Percentiles rank a stretch among this genome's conserved stretches.
phyloP scores from a whole-genome alignment of 2,329 filamentous ascomycete genomes.

The Sarocladium oryzae region DNA sequence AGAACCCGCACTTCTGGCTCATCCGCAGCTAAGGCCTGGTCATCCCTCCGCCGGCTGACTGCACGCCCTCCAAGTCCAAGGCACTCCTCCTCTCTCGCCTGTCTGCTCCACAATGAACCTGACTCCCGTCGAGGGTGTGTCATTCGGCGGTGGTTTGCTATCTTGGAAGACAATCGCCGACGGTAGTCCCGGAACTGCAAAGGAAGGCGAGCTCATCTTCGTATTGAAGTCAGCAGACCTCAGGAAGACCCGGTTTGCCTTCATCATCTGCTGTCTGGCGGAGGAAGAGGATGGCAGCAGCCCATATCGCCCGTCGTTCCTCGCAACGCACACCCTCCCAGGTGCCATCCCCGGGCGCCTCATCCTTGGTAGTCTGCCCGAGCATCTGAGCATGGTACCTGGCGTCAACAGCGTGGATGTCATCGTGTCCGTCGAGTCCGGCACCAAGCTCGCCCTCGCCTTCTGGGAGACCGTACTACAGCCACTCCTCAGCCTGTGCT shows the following conservation, averaged over 20 bases:
- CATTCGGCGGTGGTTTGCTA: slow-evolving; percentile 18
- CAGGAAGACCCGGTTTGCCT: slow-evolving; percentile 6
- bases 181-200: slow-evolving; percentile 16
- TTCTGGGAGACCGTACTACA: slow-evolving; percentile 51
- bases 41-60: too few species aligned
- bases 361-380: slow-evolving; percentile 31
- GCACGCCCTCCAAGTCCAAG: neutral
- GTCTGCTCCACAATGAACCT: neutral
- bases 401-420: slow-evolving; percentile 44
- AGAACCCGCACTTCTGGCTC: too few species aligned
- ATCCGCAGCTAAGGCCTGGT: too few species aligned
- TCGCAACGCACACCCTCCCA: slow-evolving; percentile 27
- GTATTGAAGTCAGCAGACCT: slow-evolving; percentile 14
- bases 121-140: slow-evolving; percentile 9
- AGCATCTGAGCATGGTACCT: slow-evolving; percentile 23
- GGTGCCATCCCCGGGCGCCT: slow-evolving; percentile 29
- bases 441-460: slow-evolving; percentile 47
- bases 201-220: slow-evolving; percentile 19
- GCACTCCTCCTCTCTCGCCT: neutral
- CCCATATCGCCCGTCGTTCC: slow-evolving; percentile 13
- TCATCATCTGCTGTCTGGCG: slow-evolving; percentile 31
- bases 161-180: slow-evolving; percentile 20
- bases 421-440: slow-evolving; percentile 62
- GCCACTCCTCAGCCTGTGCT: slow-evolving; percentile 46
- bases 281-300: slow-evolving; percentile 25